Base-by-base conservation (phyloP, 192 early-diverging fungal species). In the Endogone sp. region DNA sequence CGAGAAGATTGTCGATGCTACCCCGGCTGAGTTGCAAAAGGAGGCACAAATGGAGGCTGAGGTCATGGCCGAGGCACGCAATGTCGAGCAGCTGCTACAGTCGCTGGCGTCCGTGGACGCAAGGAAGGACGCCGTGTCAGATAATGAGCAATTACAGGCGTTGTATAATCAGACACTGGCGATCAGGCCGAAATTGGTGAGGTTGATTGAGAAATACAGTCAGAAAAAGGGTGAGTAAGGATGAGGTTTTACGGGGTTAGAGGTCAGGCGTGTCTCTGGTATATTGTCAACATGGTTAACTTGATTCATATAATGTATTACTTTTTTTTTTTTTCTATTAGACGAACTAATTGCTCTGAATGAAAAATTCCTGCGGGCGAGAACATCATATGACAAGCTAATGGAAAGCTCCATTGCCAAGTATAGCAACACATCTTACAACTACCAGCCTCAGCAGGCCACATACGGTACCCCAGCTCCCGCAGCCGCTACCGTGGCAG, bases 141-240 rank as follows among this genome's bases (percentile, higher is more conserved):
- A 96, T 62, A 98, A 98, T 73, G 92, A 95, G 31, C 75, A 87
- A 22, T 77, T 99, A 21, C 93, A 95, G 77, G 81, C 84, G 11
- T 74, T 91, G 13, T 97, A 99, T 70, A 84, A 90, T 60, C 81
- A 86, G 2, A 90, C 95, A 8, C 71, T 96, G 60, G 80, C 90
- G n/a, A 72, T 96, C 64, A 77, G 94, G 55, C 94, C 95, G 2
- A 92, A 93, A 78, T 79, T 99, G 49, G 84, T 97, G 21, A 89
- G 88, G 70, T 80, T 95, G 30, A 86, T 97, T 64, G 94, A 96
- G 66, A 88, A 88, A 56, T 90, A 93, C 58, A 88, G 84, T 23
- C 83, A 88, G 28, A 95, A 93, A 74, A 95, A 93, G 83, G 93
- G 93, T 84, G 79, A 75, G 78, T 44, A 6, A 11, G 27, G 2